Conservation (phyloP, 148 eudicot species). For the Talinum fruticosum region DNA sequence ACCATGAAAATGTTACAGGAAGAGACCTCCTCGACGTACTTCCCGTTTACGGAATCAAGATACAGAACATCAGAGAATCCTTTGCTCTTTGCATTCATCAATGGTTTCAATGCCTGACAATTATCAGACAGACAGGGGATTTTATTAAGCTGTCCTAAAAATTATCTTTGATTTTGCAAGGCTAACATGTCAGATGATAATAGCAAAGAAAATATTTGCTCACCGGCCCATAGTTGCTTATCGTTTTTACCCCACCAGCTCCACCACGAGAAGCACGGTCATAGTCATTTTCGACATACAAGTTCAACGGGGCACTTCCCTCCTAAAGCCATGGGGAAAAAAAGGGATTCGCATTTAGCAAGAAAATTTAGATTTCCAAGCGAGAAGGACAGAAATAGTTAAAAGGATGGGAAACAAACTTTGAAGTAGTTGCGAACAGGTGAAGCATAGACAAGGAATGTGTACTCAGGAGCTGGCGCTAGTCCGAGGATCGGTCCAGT, state of each 20-base stretch:
- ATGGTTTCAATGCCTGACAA: conserved; percentile 60
- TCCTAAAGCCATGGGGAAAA: conserved; percentile 42
- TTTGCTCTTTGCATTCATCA: conserved; percentile 52
- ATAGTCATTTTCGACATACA: conserved; percentile 69
- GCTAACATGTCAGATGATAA: not conserved
- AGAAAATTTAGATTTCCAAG: not conserved
- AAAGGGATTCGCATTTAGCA: not conserved
- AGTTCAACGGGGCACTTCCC: conserved; percentile 64
- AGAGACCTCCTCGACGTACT: conserved; percentile 76
- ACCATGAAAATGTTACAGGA: conserved; percentile 78
- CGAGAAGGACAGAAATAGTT: not conserved
- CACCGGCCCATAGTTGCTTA: conserved; percentile 89
- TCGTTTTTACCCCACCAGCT: conserved; percentile 84
- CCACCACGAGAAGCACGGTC: conserved; percentile 93
- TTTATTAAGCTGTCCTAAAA: not conserved
- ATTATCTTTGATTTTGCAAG: not conserved
- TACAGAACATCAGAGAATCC: conserved; percentile 93
- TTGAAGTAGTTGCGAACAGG: conserved; percentile 93
- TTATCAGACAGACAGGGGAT: not conserved
- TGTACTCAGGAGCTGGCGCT: conserved; percentile 80
- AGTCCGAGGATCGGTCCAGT: conserved; percentile 76
- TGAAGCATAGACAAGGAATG: conserved; percentile 81
- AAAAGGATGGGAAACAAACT: conserved; percentile 29
- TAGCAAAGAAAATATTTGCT: not conserved
- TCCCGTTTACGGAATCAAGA: conserved; percentile 67